These are phyloP conservation scores for Salix koriyanagi DNA, from an alignment of 345 rosid genomes.

Conservation along the genomic window DNA sequence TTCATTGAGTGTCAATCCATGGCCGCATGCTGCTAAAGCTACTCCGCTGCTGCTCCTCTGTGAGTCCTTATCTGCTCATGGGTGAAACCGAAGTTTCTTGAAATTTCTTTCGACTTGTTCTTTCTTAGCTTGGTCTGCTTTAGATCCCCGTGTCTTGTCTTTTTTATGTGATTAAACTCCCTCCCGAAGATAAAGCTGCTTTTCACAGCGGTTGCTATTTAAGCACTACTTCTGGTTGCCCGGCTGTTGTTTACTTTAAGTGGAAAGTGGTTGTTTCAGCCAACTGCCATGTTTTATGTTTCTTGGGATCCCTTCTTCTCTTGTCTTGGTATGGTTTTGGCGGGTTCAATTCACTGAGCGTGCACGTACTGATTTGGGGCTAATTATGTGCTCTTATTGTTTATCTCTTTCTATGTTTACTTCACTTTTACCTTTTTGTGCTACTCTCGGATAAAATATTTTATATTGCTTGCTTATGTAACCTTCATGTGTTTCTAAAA, in stretches of 20 bases:
- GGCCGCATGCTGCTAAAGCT: not conserved
- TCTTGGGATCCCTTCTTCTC: not conserved
- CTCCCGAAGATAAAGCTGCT: not conserved
- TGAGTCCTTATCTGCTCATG: not conserved
- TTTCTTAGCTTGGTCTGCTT: not conserved
- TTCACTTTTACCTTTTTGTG: not conserved
- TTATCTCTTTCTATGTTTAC: not conserved
- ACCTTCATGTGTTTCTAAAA: not conserved
- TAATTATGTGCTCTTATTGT: not conserved
- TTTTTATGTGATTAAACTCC: not conserved
- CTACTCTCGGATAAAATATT: not conserved
- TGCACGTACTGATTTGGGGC: not conserved
- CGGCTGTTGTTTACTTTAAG: not conserved
- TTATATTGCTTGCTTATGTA: not conserved
- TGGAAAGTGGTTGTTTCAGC: not conserved
- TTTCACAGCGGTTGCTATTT: not conserved
- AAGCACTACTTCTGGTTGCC: not conserved
- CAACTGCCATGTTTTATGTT: not conserved
- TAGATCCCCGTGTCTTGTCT: not conserved
- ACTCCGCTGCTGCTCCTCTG: not conserved
- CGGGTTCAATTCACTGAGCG: not conserved
- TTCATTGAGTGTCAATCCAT: too few species aligned
- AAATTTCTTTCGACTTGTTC: not conserved
- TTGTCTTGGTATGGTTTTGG: not conserved
- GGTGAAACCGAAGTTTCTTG: not conserved